Evolutionary conservation across 331 rosid genomes (phyloP).

Genomic region (Spiraea crenata): DNA sequence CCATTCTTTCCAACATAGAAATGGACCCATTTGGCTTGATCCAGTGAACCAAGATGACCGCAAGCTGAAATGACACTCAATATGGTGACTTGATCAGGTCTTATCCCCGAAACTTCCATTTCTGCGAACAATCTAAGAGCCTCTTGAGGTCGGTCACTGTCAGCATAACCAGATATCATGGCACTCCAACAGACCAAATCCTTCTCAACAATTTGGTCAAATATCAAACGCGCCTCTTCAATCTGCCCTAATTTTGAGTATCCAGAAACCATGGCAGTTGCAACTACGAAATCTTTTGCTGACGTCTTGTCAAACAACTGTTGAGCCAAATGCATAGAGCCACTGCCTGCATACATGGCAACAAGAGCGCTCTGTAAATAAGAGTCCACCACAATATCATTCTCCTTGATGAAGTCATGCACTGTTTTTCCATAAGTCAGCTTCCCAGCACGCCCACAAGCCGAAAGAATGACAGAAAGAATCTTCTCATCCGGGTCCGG

Average conservation of each 20-base stretch:
- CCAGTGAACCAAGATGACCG: constrained; percentile 69
- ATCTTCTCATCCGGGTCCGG: constrained; percentile 70
- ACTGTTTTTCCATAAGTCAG: constrained; percentile 55
- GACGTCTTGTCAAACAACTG: constrained; percentile 48
- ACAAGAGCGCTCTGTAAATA: constrained; percentile 69
- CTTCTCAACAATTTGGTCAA: constrained; percentile 64
- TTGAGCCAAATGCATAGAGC: constrained; percentile 74
- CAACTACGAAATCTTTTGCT: constrained; percentile 54
- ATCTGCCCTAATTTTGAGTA: constrained; percentile 60
- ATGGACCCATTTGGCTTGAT: constrained; percentile 67
- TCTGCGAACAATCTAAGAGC: constrained; percentile 74
- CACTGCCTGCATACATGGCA: constrained; percentile 73
- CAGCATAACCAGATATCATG: constrained; percentile 86
- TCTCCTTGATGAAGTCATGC: constrained; percentile 54
- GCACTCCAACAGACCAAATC: constrained; percentile 93
- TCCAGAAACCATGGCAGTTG: constrained; percentile 82
- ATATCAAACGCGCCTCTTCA: constrained; percentile 62
- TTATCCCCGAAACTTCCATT: constrained; percentile 47
- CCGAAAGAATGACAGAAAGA: constrained; percentile 65
- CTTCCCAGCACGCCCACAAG: constrained; percentile 69
- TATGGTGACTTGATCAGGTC: constrained; percentile 77
- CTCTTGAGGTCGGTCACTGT: constrained; percentile 80
- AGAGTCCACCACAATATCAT: constrained; percentile 37
- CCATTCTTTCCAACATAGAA: constrained; percentile 55
- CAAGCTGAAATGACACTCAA: constrained; percentile 87